These are phyloP conservation scores for Rhizopogon rudus DNA, from an alignment of 768 basidiomycete genomes.

Conservation along the genomic window DNA sequence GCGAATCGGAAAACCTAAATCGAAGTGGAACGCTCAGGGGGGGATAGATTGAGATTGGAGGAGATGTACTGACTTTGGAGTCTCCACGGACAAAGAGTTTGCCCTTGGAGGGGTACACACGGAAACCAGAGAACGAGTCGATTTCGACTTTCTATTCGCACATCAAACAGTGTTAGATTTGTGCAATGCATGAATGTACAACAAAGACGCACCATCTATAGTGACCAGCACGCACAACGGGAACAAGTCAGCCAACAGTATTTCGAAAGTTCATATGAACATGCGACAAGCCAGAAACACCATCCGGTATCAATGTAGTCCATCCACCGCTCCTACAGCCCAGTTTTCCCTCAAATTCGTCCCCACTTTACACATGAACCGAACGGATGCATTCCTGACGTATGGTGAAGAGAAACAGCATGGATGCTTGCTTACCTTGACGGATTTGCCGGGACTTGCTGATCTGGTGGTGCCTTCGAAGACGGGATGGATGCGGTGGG, in stretches of 20 bases:
- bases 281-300: conserved; percentile 13
- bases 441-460: conserved; percentile 34
- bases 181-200: neutral
- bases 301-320: conserved; percentile 30
- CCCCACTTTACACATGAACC: neutral
- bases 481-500: conserved; percentile 7
- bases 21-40: neutral
- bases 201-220: conserved; percentile 21
- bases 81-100: conserved; percentile 93
- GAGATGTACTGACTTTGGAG: conserved; percentile 66
- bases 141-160: conserved; percentile 88
- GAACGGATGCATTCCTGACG: conserved; percentile 6
- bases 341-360: conserved; percentile 6
- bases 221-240: neutral
- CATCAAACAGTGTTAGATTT: conserved; percentile 1
- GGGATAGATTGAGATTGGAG: neutral
- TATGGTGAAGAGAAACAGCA: conserved; percentile 12
- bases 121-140: conserved; percentile 96
- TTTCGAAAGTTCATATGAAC: conserved; percentile 10
- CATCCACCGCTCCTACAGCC: conserved; percentile 39
- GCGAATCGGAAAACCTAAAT: conserved; percentile 92
- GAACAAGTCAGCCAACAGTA: conserved; percentile 14
- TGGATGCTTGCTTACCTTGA: conserved; percentile 55
- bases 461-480: conserved; percentile 14
- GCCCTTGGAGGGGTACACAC: conserved; percentile 98